phyloP scores from a whole-genome alignment of 257 asterid genomes.

The Pogostemon cablin region DNA sequence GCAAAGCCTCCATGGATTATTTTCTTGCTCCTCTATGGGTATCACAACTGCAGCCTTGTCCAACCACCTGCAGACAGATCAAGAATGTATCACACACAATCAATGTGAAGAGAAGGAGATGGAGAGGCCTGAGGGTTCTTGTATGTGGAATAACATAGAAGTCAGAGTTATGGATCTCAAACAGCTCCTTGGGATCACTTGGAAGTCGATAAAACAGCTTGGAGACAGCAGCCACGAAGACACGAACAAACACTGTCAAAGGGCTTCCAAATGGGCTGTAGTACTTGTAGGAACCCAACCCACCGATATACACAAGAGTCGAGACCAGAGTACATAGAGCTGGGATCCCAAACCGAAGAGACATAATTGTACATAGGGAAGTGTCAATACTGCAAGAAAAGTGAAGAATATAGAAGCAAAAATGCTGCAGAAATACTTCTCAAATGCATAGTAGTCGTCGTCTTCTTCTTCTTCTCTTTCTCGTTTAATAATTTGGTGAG shows the following conservation, averaged over 20 bases:
- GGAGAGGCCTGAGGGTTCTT: constrained; percentile 35
- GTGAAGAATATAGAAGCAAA: constrained; percentile 32
- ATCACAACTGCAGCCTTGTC: constrained; percentile 50
- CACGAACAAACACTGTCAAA: constrained; percentile 31
- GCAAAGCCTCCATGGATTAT: constrained; percentile 43
- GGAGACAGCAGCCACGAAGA: constrained; percentile 39
- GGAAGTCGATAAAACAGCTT: constrained; percentile 32
- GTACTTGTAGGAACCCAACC: constrained; percentile 38
- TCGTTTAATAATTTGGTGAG: constrained; percentile 25
- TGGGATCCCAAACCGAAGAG: constrained; percentile 50
- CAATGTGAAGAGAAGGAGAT: background rate
- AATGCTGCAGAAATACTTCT: constrained; percentile 24
- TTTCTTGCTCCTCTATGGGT: constrained; percentile 37
- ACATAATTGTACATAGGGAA: constrained; percentile 41
- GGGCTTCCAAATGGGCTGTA: constrained; percentile 43
- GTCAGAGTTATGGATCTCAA: constrained; percentile 15
- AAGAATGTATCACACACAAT: background rate
- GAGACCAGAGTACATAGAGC: constrained; percentile 39
- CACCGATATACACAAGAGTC: constrained; percentile 40
- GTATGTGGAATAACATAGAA: constrained; percentile 29
- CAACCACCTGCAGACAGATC: constrained; percentile 40
- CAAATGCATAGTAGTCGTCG: constrained; percentile 24
- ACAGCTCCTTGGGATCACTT: constrained; percentile 29
- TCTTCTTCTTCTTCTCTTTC: constrained; percentile 4
- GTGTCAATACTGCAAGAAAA: constrained; percentile 37